These are phyloP conservation scores for Aspergillus fischeri DNA, from an alignment of 2,329 filamentous ascomycete genomes.

Conservation along the genomic window DNA sequence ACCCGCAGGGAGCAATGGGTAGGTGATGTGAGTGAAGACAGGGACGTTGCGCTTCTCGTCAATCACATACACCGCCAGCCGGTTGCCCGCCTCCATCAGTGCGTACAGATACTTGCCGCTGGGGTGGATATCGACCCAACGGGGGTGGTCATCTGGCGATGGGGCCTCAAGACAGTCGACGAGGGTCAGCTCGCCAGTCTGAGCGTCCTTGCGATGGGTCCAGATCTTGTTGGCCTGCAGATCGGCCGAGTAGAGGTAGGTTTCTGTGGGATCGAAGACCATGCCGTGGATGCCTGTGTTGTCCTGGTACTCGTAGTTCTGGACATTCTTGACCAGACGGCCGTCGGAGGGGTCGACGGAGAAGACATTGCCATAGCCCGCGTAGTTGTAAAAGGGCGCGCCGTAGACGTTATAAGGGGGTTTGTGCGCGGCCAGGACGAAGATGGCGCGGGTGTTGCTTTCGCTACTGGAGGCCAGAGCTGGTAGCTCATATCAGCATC, in stretches of 20 bases:
- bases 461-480: constrained; percentile 63
- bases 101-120: constrained; percentile 75
- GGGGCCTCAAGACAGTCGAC: constrained; percentile 72
- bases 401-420: constrained; percentile 80
- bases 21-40: constrained; percentile 71
- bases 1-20: constrained; percentile 65
- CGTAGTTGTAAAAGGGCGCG: constrained; percentile 85
- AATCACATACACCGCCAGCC: constrained; percentile 75
- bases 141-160: constrained; percentile 68
- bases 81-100: constrained; percentile 86
- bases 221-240: constrained; percentile 57
- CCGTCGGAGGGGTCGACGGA: constrained; percentile 40
- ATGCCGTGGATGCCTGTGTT: constrained; percentile 48
- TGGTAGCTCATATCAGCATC: constrained; percentile 31
- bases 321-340: constrained; percentile 38
- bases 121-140: constrained; percentile 83
- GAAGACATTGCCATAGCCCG: constrained; percentile 72
- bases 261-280: constrained; percentile 43
- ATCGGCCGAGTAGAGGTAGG: constrained; percentile 48
- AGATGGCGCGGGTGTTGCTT: constrained; percentile 84
- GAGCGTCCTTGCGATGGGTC: constrained; percentile 69
- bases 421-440: constrained; percentile 73
- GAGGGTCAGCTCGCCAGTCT: constrained; percentile 60
- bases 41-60: constrained; percentile 69
- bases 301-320: constrained; percentile 43